These are phyloP conservation scores for Ogataea trehalophila DNA, from an alignment of 805 yeast species.

Conservation along the genomic window DNA sequence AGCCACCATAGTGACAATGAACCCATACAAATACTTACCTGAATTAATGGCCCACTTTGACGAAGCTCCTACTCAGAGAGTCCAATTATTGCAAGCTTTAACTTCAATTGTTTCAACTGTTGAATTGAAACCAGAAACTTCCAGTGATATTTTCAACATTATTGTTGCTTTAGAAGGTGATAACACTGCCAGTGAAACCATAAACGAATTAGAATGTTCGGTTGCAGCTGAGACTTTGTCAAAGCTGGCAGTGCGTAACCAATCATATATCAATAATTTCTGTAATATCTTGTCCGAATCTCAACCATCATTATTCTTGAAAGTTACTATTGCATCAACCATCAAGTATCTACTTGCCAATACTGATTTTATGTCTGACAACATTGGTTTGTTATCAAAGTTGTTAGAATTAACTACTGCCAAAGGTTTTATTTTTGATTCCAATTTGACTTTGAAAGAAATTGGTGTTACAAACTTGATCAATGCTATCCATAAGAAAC, in stretches of 20 bases:
- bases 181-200: constrained; percentile 1
- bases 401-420: constrained; percentile 24
- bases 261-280: constrained; percentile 9
- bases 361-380: constrained; percentile 6
- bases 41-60: constrained; percentile 28
- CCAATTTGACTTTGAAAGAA: constrained; percentile 51
- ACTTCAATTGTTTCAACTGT: constrained; percentile 7
- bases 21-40: constrained; percentile 36
- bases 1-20: constrained; percentile 43
- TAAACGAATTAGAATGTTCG: constrained; percentile 15
- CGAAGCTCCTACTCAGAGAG: background rate
- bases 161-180: constrained; percentile 6
- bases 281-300: constrained; percentile 9
- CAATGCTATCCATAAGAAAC: constrained; percentile 54
- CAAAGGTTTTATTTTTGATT: constrained; percentile 26
- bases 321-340: constrained; percentile 25
- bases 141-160: constrained; percentile 8
- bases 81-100: constrained; percentile 8
- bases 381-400: constrained; percentile 11
- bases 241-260: constrained; percentile 14
- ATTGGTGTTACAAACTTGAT: constrained; percentile 55
- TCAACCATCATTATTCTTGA: constrained; percentile 10
- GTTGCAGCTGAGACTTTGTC: constrained; percentile 24
- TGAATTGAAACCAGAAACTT: constrained; percentile 3
- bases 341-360: constrained; percentile 24